Percentiles rank a stretch among this genome's conserved stretches.
Conservation (phyloP, 2,329 filamentous ascomycete species). For the Neofusicoccum ribis region DNA sequence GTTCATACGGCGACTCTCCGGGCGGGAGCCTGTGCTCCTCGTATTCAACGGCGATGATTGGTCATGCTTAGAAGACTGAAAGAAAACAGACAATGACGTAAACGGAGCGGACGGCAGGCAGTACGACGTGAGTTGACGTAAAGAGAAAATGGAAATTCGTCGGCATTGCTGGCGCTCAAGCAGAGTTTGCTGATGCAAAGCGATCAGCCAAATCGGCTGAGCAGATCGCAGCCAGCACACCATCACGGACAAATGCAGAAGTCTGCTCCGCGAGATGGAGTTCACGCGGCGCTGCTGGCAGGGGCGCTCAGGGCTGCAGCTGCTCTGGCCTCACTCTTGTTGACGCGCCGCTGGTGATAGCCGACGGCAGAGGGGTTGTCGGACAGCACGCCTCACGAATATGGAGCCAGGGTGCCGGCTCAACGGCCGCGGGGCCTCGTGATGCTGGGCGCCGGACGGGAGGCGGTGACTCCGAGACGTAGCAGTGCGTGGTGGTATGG, state of each 20-base stretch:
- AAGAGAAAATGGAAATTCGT: constrained; percentile 13
- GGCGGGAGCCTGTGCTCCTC: constrained; percentile 5
- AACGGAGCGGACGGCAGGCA: neutral
- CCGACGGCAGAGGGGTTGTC: constrained; percentile 3
- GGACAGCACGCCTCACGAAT: constrained; percentile 12
- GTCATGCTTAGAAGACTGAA: constrained; percentile 5
- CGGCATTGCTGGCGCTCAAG: neutral
- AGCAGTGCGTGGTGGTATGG: constrained; percentile 15
- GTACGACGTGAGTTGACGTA: constrained; percentile 1
- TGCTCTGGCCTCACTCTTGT: constrained; percentile 12
- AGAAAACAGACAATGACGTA: constrained; percentile 5
- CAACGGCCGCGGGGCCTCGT: constrained; percentile 13
- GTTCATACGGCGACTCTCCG: neutral
- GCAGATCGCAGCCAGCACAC: constrained; percentile 9
- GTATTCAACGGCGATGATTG: neutral
- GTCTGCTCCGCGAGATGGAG: constrained; percentile 6
- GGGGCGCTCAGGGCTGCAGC: constrained; percentile 10
- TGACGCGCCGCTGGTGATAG: constrained; percentile 6
- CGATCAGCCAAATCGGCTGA: constrained; percentile 12
- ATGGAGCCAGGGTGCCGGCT: neutral
- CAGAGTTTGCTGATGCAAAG: constrained; percentile 6
- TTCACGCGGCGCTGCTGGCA: neutral
- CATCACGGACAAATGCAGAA: constrained; percentile 11
- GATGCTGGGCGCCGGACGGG: neutral
- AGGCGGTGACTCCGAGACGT: constrained; percentile 6